Base-by-base conservation (phyloP, 192 early-diverging fungal genomes). In the Rhizoclosmatium sp. region DNA sequence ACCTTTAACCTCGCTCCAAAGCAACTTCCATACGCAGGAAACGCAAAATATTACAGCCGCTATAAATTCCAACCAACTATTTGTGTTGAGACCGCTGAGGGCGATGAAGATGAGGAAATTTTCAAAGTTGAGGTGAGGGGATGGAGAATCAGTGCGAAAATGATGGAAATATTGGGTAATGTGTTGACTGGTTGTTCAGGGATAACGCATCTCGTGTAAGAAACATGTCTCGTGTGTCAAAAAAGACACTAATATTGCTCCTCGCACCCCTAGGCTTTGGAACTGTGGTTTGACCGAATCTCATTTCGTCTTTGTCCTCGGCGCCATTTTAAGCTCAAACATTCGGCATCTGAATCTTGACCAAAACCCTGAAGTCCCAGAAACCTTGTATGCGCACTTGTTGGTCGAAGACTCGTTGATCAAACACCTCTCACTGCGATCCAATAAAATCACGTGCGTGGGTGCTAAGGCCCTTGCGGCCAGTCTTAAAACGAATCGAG, bases 321-420 rank as follows among this genome's bases (percentile, higher is more conserved):
- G 78, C 21, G 49, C 78, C 12, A 62, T 84, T 2, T 61, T 82
- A 10, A 49, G 73, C 2, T 61, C 84, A 12, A 82, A 71, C 73
- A 77, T 89, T 48, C 71, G 82, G 10, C 41, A 51, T 47, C 75
- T 89, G 4, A 45, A 59, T 9, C 39, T 89, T 5, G 88, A 89
- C 65, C 82, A 86, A 69, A 87, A 87, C 78, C 86, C 84, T 19
- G 59, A 41, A 14, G 81, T 89, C n/a, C 85, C 86, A 7, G 85
- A 85, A 54, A 7, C 45, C 16, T 16, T 68, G 56, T 89, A 80
- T 59, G 72, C 78, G 44, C 59, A 62, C 42, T 73, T 89, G 3
- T 23, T 89, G 12, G 64, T 47, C 42, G 85, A 87, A 21, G 85
- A 87, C 45, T 83, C 85, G 21, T 48, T 69, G 2, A 21, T 89